phyloP scores from a whole-genome alignment of 139 green algal genomes.

The Tetraselmis striata region DNA sequence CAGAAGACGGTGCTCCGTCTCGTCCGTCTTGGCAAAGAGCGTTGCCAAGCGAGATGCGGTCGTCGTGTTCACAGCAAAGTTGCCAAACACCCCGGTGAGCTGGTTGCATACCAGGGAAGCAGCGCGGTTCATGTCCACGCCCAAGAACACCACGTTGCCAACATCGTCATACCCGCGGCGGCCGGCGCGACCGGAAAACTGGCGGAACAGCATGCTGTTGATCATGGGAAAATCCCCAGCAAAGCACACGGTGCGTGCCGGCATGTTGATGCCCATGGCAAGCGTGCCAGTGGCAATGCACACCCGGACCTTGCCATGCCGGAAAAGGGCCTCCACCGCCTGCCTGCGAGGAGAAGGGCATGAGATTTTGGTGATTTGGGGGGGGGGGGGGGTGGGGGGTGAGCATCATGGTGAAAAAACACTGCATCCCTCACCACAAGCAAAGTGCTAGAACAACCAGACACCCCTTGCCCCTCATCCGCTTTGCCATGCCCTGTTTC shows the following conservation, averaged over 20 bases:
- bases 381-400: neutral
- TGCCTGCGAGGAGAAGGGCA: too few relatives aligned
- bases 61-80: too few relatives aligned
- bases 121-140: neutral
- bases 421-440: neutral
- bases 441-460: too few relatives aligned
- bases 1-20: too few relatives aligned
- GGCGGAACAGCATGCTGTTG: neutral
- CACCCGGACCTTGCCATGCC: slow-evolving; percentile 4
- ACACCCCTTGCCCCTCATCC: too few relatives aligned
- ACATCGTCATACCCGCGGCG: slow-evolving; percentile 10
- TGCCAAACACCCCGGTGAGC: too few relatives aligned
- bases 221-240: slow-evolving; percentile 12
- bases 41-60: too few relatives aligned
- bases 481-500: neutral
- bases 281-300: slow-evolving; percentile 23
- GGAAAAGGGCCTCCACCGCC: slow-evolving; percentile 18
- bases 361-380: too few relatives aligned
- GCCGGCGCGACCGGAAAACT: slow-evolving; percentile 18
- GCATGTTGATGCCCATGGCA: slow-evolving; percentile 22
- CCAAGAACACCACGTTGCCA: slow-evolving; percentile 4
- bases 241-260: slow-evolving; percentile 19
- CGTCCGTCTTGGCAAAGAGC: too few relatives aligned
- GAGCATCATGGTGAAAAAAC: neutral
- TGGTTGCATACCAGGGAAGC: slow-evolving; percentile 4